These are phyloP conservation scores for Rhizoctonia solani DNA, from an alignment of 1,284 basidiomycete genomes.

Conservation along the genomic window DNA sequence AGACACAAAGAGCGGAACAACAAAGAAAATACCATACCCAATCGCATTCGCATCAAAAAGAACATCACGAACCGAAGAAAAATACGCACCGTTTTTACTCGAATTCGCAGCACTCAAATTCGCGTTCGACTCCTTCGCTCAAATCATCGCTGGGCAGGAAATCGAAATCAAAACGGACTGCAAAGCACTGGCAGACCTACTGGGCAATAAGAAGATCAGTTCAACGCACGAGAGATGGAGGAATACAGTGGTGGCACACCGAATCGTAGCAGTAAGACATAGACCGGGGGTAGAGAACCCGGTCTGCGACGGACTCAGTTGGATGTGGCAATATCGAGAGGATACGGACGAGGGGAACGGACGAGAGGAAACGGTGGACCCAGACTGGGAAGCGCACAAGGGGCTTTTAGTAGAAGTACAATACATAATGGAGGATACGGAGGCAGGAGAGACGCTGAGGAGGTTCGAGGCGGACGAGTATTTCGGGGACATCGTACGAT, in stretches of 20 bases:
- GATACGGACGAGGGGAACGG: conserved; percentile 46
- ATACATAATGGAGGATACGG: background rate
- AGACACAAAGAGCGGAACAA: background rate
- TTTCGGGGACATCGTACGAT: conserved; percentile 18
- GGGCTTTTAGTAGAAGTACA: conserved; percentile 13
- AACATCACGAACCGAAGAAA: conserved; percentile 38
- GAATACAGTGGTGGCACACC: conserved; percentile 27
- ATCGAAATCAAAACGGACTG: conserved; percentile 41
- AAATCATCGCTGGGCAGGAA: conserved; percentile 30
- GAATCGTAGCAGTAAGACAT: conserved; percentile 36
- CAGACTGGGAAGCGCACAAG: conserved; percentile 17
- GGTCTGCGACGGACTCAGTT: conserved; percentile 43
- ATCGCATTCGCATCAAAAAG: conserved; percentile 38
- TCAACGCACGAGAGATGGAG: conserved; percentile 35
- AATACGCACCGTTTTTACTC: conserved; percentile 38
- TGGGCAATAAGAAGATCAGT: conserved; percentile 33
- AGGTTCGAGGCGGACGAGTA: conserved; percentile 7
- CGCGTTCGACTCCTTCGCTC: conserved; percentile 37
- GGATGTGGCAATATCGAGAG: conserved; percentile 44
- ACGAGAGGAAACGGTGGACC: background rate
- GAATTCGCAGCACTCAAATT: conserved; percentile 40
- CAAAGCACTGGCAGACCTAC: conserved; percentile 35
- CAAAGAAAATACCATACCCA: conserved; percentile 26
- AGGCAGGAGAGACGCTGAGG: background rate
- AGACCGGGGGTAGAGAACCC: conserved; percentile 35